Evolutionary conservation across 2,329 filamentous ascomycete genomes (phyloP).

Genomic region (Chalaropsis thielavioides): DNA sequence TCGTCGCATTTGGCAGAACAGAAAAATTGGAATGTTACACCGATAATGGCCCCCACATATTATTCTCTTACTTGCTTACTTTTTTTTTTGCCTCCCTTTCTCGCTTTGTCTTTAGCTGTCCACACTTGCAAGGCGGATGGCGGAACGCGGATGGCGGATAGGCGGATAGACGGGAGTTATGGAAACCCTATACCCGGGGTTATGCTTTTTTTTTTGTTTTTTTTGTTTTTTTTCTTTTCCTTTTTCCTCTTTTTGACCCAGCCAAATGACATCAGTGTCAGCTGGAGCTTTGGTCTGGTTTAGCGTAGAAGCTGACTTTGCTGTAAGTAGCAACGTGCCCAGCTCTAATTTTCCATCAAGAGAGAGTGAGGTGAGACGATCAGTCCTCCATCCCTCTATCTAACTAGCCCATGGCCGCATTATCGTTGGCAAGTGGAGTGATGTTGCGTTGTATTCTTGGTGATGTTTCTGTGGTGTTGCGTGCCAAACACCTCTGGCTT

Average conservation of each 20-base stretch:
- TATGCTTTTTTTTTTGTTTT: not conserved
- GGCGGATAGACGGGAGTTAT: not conserved
- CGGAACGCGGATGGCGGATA: slow-evolving; percentile 11
- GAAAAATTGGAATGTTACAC: too few relatives aligned
- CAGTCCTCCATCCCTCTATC: not conserved
- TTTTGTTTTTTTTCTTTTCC: not conserved
- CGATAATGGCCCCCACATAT: too few relatives aligned
- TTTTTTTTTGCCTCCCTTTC: not conserved
- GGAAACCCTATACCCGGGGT: not conserved
- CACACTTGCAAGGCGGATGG: not conserved
- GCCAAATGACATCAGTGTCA: not conserved
- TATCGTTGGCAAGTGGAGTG: not conserved
- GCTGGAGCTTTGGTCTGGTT: not conserved
- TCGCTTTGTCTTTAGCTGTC: not conserved
- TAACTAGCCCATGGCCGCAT: too few relatives aligned
- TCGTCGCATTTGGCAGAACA: too few relatives aligned
- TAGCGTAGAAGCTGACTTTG: not conserved
- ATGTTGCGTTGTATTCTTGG: not conserved
- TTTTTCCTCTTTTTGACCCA: not conserved
- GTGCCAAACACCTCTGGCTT: not conserved
- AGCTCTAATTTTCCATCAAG: not conserved
- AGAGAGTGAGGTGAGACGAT: not conserved
- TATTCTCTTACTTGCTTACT: not conserved
- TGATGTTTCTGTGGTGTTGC: not conserved
- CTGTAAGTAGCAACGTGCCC: not conserved